Evolutionary conservation across 2,329 filamentous ascomycete genomes (phyloP).

Genomic region (Colletotrichum costaricense): DNA sequence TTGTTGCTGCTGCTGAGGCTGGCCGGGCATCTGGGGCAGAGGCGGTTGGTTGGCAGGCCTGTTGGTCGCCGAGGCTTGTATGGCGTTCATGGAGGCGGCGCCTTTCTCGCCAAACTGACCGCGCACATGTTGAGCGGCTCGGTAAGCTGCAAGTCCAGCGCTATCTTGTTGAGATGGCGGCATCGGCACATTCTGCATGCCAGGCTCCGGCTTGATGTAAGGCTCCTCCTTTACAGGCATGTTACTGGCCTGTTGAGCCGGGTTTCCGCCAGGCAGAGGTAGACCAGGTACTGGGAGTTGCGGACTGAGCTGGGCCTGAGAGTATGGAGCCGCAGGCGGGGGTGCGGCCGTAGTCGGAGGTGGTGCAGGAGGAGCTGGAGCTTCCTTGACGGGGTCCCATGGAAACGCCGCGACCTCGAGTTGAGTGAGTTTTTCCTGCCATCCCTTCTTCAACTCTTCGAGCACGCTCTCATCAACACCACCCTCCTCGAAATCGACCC

Average conservation of each 20-base stretch:
- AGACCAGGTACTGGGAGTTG: slow-evolving; percentile 45
- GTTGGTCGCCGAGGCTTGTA: slow-evolving; percentile 57
- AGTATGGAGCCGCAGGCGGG: slow-evolving; percentile 42
- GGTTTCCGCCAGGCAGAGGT: slow-evolving; percentile 21
- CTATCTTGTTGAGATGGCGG: slow-evolving; percentile 41
- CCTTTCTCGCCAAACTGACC: slow-evolving; percentile 72
- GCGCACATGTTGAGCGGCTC: slow-evolving; percentile 68
- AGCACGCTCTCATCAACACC: slow-evolving; percentile 90
- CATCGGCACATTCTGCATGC: slow-evolving; percentile 41
- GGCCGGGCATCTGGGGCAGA: slow-evolving; percentile 42
- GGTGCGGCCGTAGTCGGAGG: slow-evolving; percentile 40
- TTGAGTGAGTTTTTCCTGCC: slow-evolving; percentile 90
- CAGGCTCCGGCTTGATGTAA: slow-evolving; percentile 60
- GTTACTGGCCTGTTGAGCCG: slow-evolving; percentile 56
- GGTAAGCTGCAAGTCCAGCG: slow-evolving; percentile 57
- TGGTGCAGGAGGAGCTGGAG: slow-evolving; percentile 56
- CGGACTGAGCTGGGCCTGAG: slow-evolving; percentile 50
- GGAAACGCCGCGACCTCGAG: slow-evolving; percentile 90
- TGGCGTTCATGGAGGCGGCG: slow-evolving; percentile 74
- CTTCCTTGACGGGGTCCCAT: slow-evolving; percentile 80
- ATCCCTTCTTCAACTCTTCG: slow-evolving; percentile 86
- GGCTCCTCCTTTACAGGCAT: slow-evolving; percentile 56
- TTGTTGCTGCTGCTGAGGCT: slow-evolving; percentile 39
- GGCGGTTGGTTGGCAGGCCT: slow-evolving; percentile 44
- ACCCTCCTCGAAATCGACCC: slow-evolving; percentile 96